Percentiles rank a stretch among this genome's conserved stretches.
Evolutionary conservation across 164 flowering plant species (phyloP).

Genomic region (Vitis labrusca): DNA sequence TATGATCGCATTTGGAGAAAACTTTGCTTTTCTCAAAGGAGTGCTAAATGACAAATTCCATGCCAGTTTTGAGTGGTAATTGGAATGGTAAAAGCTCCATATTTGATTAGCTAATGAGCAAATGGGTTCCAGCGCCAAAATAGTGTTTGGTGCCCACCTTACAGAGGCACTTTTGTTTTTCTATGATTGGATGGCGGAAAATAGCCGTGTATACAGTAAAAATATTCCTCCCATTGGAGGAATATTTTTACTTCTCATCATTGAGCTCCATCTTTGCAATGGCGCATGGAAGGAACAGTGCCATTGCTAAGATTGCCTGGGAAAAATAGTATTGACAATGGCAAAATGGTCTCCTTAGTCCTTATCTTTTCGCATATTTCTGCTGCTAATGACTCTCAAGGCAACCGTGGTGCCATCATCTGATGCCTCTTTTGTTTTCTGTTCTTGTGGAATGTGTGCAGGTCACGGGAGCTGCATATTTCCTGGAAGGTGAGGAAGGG

Average conservation of each 20-base stretch:
- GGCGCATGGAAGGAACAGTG: no score
- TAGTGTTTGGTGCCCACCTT: conserved; percentile 3
- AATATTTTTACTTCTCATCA: background rate
- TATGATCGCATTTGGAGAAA: no score
- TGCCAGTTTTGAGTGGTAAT: no score
- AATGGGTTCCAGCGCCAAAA: background rate
- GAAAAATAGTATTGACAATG: no score
- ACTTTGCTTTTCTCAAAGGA: no score
- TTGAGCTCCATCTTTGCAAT: background rate
- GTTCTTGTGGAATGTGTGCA: conserved; percentile 37
- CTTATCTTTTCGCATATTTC: background rate
- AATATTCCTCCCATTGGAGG: background rate
- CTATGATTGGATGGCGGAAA: background rate
- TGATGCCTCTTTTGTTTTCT: conserved; percentile 4
- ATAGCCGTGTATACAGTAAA: background rate
- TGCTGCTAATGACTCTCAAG: background rate
- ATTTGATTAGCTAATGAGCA: no score
- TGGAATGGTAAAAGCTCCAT: no score
- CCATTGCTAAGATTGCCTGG: no score
- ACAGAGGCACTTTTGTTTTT: conserved; percentile 12
- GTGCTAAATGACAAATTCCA: no score
- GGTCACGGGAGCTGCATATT: conserved; percentile 90
- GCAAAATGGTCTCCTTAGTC: no score
- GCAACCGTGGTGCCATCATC: background rate
- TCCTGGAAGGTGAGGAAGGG: conserved; percentile 83